Base-by-base conservation (phyloP, 2,329 filamentous ascomycete genomes). In the Hypoxylon sp. region DNA sequence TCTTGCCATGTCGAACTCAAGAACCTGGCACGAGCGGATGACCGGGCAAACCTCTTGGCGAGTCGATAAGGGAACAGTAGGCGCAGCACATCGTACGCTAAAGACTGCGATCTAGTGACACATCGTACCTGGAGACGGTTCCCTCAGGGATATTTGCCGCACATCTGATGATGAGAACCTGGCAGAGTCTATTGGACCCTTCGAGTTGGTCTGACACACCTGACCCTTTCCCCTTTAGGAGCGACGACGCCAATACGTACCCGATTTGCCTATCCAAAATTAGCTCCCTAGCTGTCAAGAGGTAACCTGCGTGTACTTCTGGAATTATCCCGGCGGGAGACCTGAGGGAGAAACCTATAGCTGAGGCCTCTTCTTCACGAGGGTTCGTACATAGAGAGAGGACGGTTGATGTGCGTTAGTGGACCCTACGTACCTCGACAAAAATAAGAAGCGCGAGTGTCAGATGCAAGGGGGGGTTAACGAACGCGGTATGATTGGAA, bases 141-240 rank as follows among this genome's bases (percentile, higher is more conserved):
- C 65, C 64, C 68, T 65, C 63, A 66, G 65, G 60, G 62, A 62
- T 64, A 66, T 57, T 58, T 68, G 62, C 61, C 58, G 63, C 57
- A 64, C 63, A 62, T 66, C 68, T 70, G 64, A 69, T 69, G 64
- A 69, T 69, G 64, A 56, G 61, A 64, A 53, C 38, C 55, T 46
- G 40, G 64, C 36, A 45, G 61, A 62, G 51, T 65, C 64, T 69
- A 69, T 69, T 69, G 67, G 67, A 64, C 59, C 67, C 53, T 36
- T 65, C 64, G 64, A 65, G 59, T 63, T 65, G 61, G 61, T 69
- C 67, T 69, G 67, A 69, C 67, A 69, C 67, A 69, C 67, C 67
- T 69, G 67, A 67, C 64, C 67, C 26, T 65, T 69, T 67, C 67
- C 67, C 44, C 30, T 69, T 69, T 69, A 50, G 67, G 64, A 65